phyloP scores from a whole-genome alignment of 2,329 filamentous ascomycete genomes.

The Neurospora sp. region DNA sequence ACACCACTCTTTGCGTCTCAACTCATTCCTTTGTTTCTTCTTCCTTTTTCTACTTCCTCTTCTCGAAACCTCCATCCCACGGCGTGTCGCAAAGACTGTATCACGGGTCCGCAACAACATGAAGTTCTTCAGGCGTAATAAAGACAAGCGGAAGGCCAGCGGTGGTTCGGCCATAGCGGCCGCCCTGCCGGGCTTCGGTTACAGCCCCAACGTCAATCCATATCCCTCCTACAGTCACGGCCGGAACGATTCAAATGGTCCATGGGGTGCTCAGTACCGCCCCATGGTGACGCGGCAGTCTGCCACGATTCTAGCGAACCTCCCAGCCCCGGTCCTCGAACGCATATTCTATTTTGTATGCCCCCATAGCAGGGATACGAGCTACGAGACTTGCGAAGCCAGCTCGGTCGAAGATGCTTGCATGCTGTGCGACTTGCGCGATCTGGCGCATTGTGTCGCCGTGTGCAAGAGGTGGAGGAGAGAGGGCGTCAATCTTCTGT shows the following conservation, averaged over 20 bases:
- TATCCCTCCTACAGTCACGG: conserved; percentile 5
- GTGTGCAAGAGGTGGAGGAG: conserved; percentile 64
- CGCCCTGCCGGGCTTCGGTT: conserved; percentile 13
- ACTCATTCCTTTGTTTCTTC: conserved; percentile 1
- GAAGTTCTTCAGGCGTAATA: conserved; percentile 24
- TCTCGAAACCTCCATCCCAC: neutral
- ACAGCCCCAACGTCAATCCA: neutral
- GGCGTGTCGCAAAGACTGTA: conserved; percentile 4
- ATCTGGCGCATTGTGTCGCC: conserved; percentile 69
- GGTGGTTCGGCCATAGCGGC: conserved; percentile 4
- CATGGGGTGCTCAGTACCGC: conserved; percentile 7
- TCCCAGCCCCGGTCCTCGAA: conserved; percentile 62
- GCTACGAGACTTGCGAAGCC: conserved; percentile 74
- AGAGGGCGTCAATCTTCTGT: conserved; percentile 48
- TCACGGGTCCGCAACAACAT: conserved; percentile 16
- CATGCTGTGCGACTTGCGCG: conserved; percentile 88
- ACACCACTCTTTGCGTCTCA: neutral
- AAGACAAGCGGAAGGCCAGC: conserved; percentile 23
- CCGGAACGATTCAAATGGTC: neutral
- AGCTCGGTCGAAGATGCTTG: conserved; percentile 71
- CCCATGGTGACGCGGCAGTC: conserved; percentile 32
- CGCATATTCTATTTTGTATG: conserved; percentile 77
- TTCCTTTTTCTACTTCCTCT: neutral
- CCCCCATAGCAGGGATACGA: conserved; percentile 68
- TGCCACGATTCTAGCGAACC: conserved; percentile 34